Conservation (phyloP, 352 stramenopile species). For the Elongisporangium undulatum region DNA sequence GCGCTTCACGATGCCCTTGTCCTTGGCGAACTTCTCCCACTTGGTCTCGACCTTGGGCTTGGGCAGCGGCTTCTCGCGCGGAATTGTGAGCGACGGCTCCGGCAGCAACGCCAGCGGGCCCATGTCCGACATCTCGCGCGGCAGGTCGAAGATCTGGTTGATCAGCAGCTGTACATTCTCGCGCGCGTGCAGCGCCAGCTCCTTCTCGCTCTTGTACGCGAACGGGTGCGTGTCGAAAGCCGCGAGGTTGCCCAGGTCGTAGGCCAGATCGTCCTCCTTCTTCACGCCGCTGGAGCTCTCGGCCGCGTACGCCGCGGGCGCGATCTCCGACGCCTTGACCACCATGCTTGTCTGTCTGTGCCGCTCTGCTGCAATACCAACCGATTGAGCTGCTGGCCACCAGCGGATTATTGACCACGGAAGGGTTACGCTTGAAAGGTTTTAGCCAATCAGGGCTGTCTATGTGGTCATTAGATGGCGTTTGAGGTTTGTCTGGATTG, state of each 20-base stretch:
- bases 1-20: conserved; percentile 97
- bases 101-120: conserved; percentile 87
- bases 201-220: conserved; percentile 79
- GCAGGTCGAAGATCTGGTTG: conserved; percentile 89
- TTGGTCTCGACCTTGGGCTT: conserved; percentile 95
- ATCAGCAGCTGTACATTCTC: conserved; percentile 95
- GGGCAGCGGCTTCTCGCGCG: conserved; percentile 87
- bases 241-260: conserved; percentile 88
- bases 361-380: conserved; percentile 3
- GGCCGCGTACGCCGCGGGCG: conserved; percentile 62
- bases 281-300: conserved; percentile 57
- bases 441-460: not conserved
- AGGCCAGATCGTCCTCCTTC: conserved; percentile 83
- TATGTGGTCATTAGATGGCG: not conserved
- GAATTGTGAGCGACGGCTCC: conserved; percentile 55
- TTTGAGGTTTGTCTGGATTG: not conserved
- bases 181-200: conserved; percentile 85
- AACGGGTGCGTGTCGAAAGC: conserved; percentile 89
- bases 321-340: conserved; percentile 81
- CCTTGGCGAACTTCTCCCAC: conserved; percentile 98
- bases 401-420: not conserved
- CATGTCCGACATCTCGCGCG: conserved; percentile 91
- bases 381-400: not conserved
- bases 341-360: conserved; percentile 29
- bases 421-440: not conserved